These are phyloP conservation scores for Silybum marianum DNA, from an alignment of 129 eudicot genomes.

Conservation along the genomic window DNA sequence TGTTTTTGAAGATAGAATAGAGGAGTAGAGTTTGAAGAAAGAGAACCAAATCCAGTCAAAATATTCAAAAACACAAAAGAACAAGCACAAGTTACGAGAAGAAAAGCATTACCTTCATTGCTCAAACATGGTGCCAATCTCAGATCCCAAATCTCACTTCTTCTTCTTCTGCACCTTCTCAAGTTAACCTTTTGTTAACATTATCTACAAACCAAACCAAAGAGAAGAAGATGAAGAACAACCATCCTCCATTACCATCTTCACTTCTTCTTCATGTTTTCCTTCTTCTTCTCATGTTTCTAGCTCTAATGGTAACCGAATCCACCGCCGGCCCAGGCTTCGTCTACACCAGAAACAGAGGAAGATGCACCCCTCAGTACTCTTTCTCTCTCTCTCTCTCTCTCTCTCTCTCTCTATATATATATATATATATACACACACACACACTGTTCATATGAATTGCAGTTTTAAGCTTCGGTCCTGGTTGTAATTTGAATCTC, in stretches of 20 bases:
- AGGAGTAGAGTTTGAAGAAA: constrained; percentile 24
- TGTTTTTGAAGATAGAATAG: too few species aligned
- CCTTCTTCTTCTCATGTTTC: constrained; percentile 23
- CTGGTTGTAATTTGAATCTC: not conserved
- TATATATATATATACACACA: not conserved
- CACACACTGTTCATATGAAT: not conserved
- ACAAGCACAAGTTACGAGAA: constrained; percentile 36
- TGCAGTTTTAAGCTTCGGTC: not conserved
- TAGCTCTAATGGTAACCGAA: constrained; percentile 26
- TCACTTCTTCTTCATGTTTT: constrained; percentile 28
- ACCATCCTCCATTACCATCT: constrained; percentile 14
- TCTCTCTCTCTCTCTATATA: not conserved
- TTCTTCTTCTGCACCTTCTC: constrained; percentile 17
- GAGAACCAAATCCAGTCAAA: not conserved
- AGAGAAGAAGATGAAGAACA: constrained; percentile 27
- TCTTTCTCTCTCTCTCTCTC: not conserved
- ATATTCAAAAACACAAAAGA: constrained; percentile 22
- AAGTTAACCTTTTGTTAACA: constrained; percentile 35
- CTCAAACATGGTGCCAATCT: constrained; percentile 29
- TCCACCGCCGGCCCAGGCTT: constrained; percentile 59
- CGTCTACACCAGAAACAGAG: constrained; percentile 66
- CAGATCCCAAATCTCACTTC: constrained; percentile 44
- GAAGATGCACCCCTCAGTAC: constrained; percentile 97
- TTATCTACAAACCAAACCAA: not conserved
- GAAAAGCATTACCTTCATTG: not conserved